phyloP scores from a whole-genome alignment of 352 stramenopile species.

The Globisporangium barbulae region DNA sequence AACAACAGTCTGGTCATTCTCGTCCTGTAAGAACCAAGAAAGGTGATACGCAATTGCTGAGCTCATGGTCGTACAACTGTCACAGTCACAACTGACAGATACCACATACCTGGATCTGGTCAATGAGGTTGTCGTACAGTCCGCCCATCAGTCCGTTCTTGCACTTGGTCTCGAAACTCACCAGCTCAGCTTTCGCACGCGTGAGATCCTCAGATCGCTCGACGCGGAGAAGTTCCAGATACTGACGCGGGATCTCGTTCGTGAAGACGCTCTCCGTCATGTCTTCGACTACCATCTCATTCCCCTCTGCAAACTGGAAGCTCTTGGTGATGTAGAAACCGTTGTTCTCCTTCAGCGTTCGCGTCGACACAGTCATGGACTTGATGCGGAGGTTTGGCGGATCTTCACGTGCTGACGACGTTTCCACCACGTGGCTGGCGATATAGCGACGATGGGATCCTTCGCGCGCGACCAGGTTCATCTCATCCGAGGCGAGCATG shows the following conservation, averaged over 20 bases:
- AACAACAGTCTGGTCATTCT: constrained; percentile 72
- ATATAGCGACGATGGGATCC: constrained; percentile 44
- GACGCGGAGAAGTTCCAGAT: constrained; percentile 58
- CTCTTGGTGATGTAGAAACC: constrained; percentile 78
- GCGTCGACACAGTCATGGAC: constrained; percentile 69
- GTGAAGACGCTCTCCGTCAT: constrained; percentile 79
- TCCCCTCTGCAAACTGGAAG: constrained; percentile 70
- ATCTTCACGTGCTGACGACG: constrained; percentile 6
- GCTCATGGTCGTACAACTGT: background rate
- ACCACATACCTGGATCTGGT: constrained; percentile 61
- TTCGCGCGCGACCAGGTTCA: constrained; percentile 56
- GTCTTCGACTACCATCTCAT: constrained; percentile 81
- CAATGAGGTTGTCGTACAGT: constrained; percentile 81
- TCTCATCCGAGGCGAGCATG: constrained; percentile 48
- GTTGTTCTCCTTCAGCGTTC: constrained; percentile 70
- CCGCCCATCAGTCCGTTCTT: constrained; percentile 57
- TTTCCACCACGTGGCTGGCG: constrained; percentile 27
- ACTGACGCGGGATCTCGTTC: constrained; percentile 79
- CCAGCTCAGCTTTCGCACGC: constrained; percentile 45
- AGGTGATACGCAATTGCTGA: background rate
- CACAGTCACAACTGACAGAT: background rate
- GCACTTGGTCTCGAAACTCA: constrained; percentile 57
- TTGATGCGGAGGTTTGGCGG: constrained; percentile 57
- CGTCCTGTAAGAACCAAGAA: constrained; percentile 25
- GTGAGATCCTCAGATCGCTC: constrained; percentile 54